Conservation (phyloP, 441 rosid genomes). For the Raphanus hybrid region DNA sequence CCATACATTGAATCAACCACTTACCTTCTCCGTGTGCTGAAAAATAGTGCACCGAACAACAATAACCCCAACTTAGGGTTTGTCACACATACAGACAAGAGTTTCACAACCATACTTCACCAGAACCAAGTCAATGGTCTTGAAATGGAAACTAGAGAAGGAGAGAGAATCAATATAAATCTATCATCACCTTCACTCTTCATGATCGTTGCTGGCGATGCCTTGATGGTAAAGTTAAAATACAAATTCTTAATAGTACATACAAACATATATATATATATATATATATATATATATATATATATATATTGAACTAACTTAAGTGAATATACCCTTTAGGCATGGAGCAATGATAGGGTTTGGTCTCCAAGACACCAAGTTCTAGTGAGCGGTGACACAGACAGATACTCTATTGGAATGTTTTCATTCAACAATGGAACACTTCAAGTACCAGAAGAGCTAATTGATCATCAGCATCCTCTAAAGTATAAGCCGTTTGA, state of each 20-base stretch:
- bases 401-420: slow-evolving; percentile 49
- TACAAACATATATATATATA: neutral
- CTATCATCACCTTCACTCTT: slow-evolving; percentile 52
- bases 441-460: slow-evolving; percentile 46
- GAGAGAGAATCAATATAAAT: slow-evolving; percentile 50
- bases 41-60: slow-evolving; percentile 47
- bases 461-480: slow-evolving; percentile 47
- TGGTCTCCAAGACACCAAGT: slow-evolving; percentile 51
- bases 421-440: slow-evolving; percentile 48
- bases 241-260: neutral
- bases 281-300: too few species aligned
- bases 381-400: slow-evolving; percentile 35
- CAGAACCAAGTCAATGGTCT: slow-evolving; percentile 59
- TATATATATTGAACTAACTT: neutral
- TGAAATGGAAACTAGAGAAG: slow-evolving; percentile 51
- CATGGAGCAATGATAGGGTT: slow-evolving; percentile 55
- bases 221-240: slow-evolving; percentile 46
- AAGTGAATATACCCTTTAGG: slow-evolving; percentile 36
- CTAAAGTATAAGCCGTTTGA: slow-evolving; percentile 49
- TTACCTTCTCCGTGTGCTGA: slow-evolving; percentile 67
- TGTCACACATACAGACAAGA: slow-evolving; percentile 71
- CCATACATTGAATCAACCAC: slow-evolving; percentile 51
- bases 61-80: slow-evolving; percentile 48
- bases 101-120: slow-evolving; percentile 64
- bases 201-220: slow-evolving; percentile 61